Conservation (phyloP, 257 asterid species). For the Scutellaria galericulata region DNA sequence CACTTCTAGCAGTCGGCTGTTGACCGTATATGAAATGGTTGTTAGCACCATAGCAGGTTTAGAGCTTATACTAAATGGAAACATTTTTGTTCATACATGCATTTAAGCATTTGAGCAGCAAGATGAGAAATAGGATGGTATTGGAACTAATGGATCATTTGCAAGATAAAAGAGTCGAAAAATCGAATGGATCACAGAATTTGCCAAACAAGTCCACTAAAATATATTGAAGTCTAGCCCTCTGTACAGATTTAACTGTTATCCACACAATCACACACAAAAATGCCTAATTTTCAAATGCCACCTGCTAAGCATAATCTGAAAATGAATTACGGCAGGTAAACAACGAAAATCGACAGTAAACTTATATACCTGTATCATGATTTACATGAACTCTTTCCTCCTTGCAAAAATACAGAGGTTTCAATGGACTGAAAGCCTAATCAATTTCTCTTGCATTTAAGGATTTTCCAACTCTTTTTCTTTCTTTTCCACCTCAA, state of each 20-base stretch:
- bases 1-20: slow-evolving; percentile 36
- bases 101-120: slow-evolving; percentile 9
- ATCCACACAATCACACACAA: not conserved
- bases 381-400: not conserved
- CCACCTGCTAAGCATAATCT: not conserved
- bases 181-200: not conserved
- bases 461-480: slow-evolving; percentile 50
- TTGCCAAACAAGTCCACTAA: not conserved
- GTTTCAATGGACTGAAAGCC: not conserved
- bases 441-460: slow-evolving; percentile 40
- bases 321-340: not conserved
- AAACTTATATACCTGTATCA: not conserved
- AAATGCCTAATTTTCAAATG: too few relatives aligned
- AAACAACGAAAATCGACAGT: not conserved
- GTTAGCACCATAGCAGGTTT: slow-evolving; percentile 24
- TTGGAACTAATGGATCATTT: not conserved
- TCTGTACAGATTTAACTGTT: slow-evolving; percentile 14
- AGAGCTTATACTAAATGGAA: slow-evolving; percentile 22
- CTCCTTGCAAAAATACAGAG: too few relatives aligned
- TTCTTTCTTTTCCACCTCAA: slow-evolving; percentile 73
- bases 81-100: slow-evolving; percentile 21
- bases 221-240: not conserved
- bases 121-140: not conserved
- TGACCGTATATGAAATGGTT: slow-evolving; percentile 10
- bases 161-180: not conserved